These are phyloP conservation scores for Rutstroemia sp. DNA, from an alignment of 2,329 filamentous ascomycete species.

Conservation along the genomic window DNA sequence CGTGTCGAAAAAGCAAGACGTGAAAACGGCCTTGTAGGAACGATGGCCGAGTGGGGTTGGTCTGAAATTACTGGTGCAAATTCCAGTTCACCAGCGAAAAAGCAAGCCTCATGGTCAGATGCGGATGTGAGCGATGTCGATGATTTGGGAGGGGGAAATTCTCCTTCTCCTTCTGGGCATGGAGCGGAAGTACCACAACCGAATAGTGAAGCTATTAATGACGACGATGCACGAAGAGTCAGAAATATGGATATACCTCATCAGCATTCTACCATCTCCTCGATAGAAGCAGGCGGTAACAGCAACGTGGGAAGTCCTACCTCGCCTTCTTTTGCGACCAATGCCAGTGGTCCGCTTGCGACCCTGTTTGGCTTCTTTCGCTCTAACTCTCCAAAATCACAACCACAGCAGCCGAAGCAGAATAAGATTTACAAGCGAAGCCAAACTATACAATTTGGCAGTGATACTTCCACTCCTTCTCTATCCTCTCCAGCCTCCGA, in stretches of 20 bases:
- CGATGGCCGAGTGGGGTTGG: conserved; percentile 90
- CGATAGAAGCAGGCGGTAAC: conserved; percentile 4
- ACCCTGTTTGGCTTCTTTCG: conserved; percentile 66
- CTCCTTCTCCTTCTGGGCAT: conserved; percentile 35
- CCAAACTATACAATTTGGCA: conserved; percentile 57
- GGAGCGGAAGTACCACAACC: conserved; percentile 62
- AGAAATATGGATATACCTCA: conserved; percentile 33
- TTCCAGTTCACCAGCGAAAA: conserved; percentile 22
- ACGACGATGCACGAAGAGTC: conserved; percentile 58
- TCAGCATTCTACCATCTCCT: conserved; percentile 15
- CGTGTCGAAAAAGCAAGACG: conserved; percentile 90
- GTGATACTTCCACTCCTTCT: conserved; percentile 20
- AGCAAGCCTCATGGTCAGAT: conserved; percentile 16
- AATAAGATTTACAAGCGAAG: conserved; percentile 68
- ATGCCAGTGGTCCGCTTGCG: conserved; percentile 43
- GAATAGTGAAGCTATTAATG: conserved; percentile 52
- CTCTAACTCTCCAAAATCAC: conserved; percentile 41
- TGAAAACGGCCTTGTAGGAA: conserved; percentile 87
- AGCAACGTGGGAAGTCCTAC: conserved; percentile 10
- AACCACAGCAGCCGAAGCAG: conserved; percentile 49
- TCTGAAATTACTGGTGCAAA: conserved; percentile 78
- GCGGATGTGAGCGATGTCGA: conserved; percentile 18
- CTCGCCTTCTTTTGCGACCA: conserved; percentile 24
- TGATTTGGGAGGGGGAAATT: conserved; percentile 23
- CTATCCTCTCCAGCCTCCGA: conserved; percentile 11